phyloP scores from a whole-genome alignment of 139 green algal genomes.

The Chlorella sp. region DNA sequence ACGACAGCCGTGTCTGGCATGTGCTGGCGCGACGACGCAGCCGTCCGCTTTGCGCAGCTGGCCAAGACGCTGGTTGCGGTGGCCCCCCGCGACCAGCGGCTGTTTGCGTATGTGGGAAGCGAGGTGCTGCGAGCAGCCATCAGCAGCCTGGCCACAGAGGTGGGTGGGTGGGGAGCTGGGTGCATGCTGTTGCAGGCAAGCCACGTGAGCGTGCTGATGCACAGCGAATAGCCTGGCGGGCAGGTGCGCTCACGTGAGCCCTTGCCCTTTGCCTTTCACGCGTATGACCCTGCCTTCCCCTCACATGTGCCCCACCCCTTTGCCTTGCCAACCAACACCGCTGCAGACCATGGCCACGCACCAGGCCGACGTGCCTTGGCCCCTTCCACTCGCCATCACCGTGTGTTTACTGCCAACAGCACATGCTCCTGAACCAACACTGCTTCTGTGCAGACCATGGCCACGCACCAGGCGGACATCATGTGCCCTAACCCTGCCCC shows the following conservation, averaged over 20 bases:
- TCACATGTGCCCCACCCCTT: no score
- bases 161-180: neutral
- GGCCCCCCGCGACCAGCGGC: slow-evolving; percentile 24
- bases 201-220: neutral
- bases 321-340: no score
- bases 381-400: no score
- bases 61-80: slow-evolving; percentile 45
- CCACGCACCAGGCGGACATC: slow-evolving; percentile 63
- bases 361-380: no score
- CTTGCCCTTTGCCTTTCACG: no score
- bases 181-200: neutral
- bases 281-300: neutral
- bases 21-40: slow-evolving; percentile 75
- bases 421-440: no score
- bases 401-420: no score
- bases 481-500: no score
- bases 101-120: slow-evolving; percentile 53
- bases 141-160: slow-evolving; percentile 45
- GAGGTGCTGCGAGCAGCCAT: slow-evolving; percentile 59
- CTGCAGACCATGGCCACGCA: slow-evolving; percentile 2
- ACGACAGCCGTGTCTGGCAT: slow-evolving; percentile 64
- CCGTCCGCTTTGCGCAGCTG: slow-evolving; percentile 49
- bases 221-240: no score
- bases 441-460: no score
- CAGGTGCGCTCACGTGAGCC: no score